A percentile compares a stretch with the other conserved stretches of the same genome.
Conservation (phyloP, 2,329 filamentous ascomycete species). For the Aspergillus spinulosporus region DNA sequence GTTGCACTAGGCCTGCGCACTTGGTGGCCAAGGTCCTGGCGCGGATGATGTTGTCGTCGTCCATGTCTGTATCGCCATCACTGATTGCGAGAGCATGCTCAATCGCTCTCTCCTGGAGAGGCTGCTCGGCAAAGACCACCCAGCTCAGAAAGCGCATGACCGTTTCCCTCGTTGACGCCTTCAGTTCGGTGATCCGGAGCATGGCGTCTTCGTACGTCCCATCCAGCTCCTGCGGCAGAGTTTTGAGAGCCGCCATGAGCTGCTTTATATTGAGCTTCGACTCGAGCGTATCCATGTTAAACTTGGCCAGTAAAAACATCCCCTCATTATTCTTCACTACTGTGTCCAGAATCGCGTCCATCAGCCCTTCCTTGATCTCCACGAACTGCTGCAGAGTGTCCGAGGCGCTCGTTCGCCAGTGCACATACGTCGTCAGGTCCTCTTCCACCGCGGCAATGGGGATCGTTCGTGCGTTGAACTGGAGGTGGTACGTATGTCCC, state of each 20-base stretch:
- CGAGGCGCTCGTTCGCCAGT: conserved; percentile 5
- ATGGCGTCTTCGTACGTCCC: conserved; percentile 14
- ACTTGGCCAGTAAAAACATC: conserved; percentile 14
- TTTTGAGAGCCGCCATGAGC: conserved; percentile 3
- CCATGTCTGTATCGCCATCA: conserved; percentile 7
- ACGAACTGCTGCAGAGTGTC: conserved; percentile 11
- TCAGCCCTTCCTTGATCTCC: conserved; percentile 7
- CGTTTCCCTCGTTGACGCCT: not conserved
- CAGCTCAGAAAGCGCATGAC: conserved; percentile 14
- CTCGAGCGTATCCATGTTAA: conserved; percentile 16
- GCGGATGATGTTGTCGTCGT: conserved; percentile 11
- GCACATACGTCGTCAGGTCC: conserved; percentile 11
- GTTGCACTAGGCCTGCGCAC: conserved; percentile 11
- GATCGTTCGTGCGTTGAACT: conserved; percentile 2
- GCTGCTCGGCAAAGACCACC: conserved; percentile 12
- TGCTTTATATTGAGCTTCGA: conserved; percentile 13
- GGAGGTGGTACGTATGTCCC: not conserved
- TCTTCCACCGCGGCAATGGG: conserved; percentile 5
- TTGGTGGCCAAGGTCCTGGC: conserved; percentile 10
- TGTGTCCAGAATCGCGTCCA: conserved; percentile 2
- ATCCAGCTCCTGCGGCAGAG: conserved; percentile 12
- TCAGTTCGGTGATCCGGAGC: not conserved
- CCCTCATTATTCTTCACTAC: conserved; percentile 10
- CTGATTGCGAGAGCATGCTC: conserved; percentile 11
- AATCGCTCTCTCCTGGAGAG: conserved; percentile 2